Evolutionary conservation across 768 basidiomycete genomes (phyloP).

Genomic region (Amylocystis lapponica): DNA sequence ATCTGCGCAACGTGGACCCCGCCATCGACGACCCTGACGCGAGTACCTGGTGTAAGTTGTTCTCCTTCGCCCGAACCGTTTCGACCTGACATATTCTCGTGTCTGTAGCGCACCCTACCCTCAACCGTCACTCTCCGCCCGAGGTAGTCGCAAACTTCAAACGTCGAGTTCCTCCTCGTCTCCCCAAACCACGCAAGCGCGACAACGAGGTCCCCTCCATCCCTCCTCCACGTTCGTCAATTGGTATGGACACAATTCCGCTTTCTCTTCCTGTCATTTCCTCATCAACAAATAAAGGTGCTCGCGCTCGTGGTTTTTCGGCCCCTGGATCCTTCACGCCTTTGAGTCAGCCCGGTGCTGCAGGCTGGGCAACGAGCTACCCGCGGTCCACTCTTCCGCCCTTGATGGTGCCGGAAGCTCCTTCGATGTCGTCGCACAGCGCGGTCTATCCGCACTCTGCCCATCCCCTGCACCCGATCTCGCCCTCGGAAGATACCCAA

Average conservation of each 20-base stretch:
- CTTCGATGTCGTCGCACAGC: slow-evolving; percentile 51
- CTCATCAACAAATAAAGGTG: slow-evolving; percentile 47
- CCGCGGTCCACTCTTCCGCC: slow-evolving; percentile 65
- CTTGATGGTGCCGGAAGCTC: slow-evolving; percentile 76
- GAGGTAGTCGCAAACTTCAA: slow-evolving; percentile 94
- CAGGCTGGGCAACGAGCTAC: slow-evolving; percentile 52
- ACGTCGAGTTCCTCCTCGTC: slow-evolving; percentile 89
- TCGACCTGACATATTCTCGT: neutral
- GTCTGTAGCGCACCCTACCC: slow-evolving; percentile 74
- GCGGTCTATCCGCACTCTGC: slow-evolving; percentile 56
- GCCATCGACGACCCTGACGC: slow-evolving; percentile 95
- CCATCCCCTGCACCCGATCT: slow-evolving; percentile 60
- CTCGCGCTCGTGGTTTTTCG: slow-evolving; percentile 66
- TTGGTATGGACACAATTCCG: slow-evolving; percentile 62
- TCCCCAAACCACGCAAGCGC: slow-evolving; percentile 82
- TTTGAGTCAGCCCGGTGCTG: slow-evolving; percentile 49
- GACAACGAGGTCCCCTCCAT: slow-evolving; percentile 64
- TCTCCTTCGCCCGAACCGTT: slow-evolving; percentile 3
- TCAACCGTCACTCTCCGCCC: slow-evolving; percentile 84
- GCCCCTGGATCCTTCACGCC: slow-evolving; percentile 78
- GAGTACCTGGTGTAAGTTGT: slow-evolving; percentile 87
- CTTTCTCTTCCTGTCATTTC: slow-evolving; percentile 54
- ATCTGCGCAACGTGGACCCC: slow-evolving; percentile 90
- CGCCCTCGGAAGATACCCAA: slow-evolving; percentile 66
- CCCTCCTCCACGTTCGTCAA: slow-evolving; percentile 72